phyloP scores from a whole-genome alignment of 306 rosid genomes.

The Prunus davidiana region DNA sequence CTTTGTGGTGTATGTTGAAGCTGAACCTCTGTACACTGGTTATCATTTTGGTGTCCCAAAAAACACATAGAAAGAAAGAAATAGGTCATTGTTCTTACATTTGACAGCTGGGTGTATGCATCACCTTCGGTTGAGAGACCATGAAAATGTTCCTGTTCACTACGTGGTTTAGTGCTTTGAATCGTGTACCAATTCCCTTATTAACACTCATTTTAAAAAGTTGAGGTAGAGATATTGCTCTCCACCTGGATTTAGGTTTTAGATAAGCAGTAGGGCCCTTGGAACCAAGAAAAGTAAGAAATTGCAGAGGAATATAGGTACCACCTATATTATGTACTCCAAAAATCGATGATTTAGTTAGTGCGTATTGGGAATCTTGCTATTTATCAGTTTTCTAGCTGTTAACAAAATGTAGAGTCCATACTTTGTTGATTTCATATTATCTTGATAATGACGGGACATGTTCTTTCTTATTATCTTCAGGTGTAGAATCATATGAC shows the following conservation, averaged over 20 bases:
- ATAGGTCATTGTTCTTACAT: not conserved
- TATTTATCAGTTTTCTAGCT: not conserved
- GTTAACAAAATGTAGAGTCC: not conserved
- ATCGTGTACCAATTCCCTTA: not conserved
- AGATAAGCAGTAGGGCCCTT: not conserved
- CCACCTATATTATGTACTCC: not conserved
- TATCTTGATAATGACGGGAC: slow-evolving; percentile 1
- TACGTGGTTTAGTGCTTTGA: not conserved
- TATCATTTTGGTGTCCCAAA: not conserved
- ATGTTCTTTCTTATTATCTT: slow-evolving; percentile 9
- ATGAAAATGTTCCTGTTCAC: not conserved
- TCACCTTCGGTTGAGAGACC: not conserved
- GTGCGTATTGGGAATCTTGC: not conserved
- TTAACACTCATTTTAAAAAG: not conserved
- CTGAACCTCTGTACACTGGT: not conserved
- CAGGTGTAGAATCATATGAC: slow-evolving; percentile 92
- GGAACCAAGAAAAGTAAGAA: no score
- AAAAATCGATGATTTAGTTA: not conserved
- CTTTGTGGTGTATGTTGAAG: not conserved
- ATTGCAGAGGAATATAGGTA: not conserved
- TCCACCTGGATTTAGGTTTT: not conserved
- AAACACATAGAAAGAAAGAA: not conserved
- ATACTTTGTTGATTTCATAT: not conserved
- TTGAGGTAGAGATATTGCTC: not conserved
- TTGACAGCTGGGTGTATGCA: not conserved